Percentiles rank a stretch among this genome's conserved stretches.
These are phyloP conservation scores for Trypanosoma brucei DNA, from an alignment of 208 protist genomes.

Conservation along the genomic window DNA sequence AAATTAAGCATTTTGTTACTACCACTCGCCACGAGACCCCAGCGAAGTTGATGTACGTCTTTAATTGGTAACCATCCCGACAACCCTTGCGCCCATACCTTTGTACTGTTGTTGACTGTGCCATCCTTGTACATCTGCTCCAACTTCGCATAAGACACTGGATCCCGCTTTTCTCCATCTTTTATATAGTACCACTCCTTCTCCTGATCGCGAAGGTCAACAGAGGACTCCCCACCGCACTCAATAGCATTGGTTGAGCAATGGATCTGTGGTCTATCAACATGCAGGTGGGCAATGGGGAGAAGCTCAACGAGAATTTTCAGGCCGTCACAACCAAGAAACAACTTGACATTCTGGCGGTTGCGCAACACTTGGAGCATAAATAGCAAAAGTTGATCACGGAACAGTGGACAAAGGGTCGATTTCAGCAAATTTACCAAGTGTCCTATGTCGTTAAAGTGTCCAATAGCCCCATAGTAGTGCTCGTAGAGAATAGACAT, in stretches of 20 bases:
- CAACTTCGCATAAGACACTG: slow-evolving; percentile 68
- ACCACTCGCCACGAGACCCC: slow-evolving; percentile 68
- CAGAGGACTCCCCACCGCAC: slow-evolving; percentile 28
- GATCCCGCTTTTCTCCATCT: slow-evolving; percentile 30
- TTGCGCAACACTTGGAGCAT: slow-evolving; percentile 55
- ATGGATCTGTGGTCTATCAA: slow-evolving; percentile 81
- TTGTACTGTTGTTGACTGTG: slow-evolving; percentile 48
- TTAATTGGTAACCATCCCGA: slow-evolving; percentile 82
- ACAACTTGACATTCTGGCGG: slow-evolving; percentile 88
- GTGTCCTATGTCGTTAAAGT: slow-evolving; percentile 85
- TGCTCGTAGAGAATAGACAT: slow-evolving; percentile 88
- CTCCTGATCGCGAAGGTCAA: slow-evolving; percentile 62
- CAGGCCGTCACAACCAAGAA: slow-evolving; percentile 88
- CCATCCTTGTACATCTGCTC: slow-evolving; percentile 47
- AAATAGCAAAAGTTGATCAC: slow-evolving; percentile 88
- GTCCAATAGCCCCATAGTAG: slow-evolving; percentile 74
- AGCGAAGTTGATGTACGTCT: slow-evolving; percentile 91
- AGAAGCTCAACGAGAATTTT: slow-evolving; percentile 77
- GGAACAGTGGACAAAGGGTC: slow-evolving; percentile 71
- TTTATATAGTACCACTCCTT: slow-evolving; percentile 91
- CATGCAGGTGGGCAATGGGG: slow-evolving; percentile 91
- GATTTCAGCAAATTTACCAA: slow-evolving; percentile 73
- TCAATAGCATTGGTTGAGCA: slow-evolving; percentile 82
- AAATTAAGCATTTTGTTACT: slow-evolving; percentile 73
- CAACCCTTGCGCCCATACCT: slow-evolving; percentile 94